Evolutionary conservation across 208 protist species (phyloP).

Genomic region (Crithidia thermophila): DNA sequence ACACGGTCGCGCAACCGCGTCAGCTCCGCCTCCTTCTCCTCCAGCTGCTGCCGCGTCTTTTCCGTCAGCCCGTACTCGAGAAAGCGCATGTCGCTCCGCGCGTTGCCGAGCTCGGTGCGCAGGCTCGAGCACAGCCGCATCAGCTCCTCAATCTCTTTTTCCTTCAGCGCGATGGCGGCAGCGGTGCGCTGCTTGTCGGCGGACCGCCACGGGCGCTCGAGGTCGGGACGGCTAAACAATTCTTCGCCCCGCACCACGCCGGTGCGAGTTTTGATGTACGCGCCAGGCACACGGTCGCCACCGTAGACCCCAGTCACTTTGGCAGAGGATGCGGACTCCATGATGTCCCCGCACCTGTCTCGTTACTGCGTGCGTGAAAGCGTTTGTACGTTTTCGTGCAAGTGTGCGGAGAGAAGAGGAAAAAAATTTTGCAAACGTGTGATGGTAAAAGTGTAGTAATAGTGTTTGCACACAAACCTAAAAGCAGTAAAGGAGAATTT

Average conservation of each 20-base stretch:
- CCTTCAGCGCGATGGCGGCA: slow-evolving; percentile 66
- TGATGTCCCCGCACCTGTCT: no score
- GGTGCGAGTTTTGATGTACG: slow-evolving; percentile 74
- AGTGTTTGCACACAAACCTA: no score
- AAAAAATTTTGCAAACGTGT: no score
- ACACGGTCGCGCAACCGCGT: slow-evolving; percentile 37
- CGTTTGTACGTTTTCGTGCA: not conserved
- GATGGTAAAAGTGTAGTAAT: no score
- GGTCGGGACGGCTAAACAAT: slow-evolving; percentile 84
- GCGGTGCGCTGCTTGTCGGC: slow-evolving; percentile 48
- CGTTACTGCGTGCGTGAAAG: not conserved
- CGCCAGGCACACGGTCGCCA: slow-evolving; percentile 63
- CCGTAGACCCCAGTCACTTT: slow-evolving; percentile 77
- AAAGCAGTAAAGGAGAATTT: no score
- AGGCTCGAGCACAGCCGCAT: slow-evolving; percentile 78
- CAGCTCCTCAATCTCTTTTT: slow-evolving; percentile 91
- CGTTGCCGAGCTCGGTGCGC: slow-evolving; percentile 82
- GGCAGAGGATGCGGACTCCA: slow-evolving; percentile 8
- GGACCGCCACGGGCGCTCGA: slow-evolving; percentile 88
- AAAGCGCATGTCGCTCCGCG: slow-evolving; percentile 66
- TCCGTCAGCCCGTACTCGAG: slow-evolving; percentile 67
- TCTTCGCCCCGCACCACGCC: slow-evolving; percentile 83
- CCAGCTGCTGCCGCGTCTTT: slow-evolving; percentile 45
- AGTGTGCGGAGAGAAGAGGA: no score
- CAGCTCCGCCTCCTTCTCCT: slow-evolving; percentile 53